These are phyloP conservation scores for Ganoderma boninense DNA, from an alignment of 1,284 basidiomycete genomes.

Conservation along the genomic window DNA sequence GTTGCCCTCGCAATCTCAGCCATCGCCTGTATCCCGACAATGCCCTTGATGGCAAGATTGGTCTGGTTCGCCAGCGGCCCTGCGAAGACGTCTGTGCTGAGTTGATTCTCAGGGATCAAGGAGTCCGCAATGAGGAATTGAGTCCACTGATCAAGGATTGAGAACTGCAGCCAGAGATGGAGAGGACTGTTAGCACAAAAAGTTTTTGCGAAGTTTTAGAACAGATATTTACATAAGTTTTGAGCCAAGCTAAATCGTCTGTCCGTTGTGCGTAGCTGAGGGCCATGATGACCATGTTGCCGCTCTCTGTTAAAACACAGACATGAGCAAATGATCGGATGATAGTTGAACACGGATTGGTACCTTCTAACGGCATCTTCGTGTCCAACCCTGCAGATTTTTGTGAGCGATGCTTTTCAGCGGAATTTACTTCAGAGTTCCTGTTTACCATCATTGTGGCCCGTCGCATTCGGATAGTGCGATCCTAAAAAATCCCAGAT, in stretches of 20 bases:
- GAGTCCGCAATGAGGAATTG: conserved; percentile 74
- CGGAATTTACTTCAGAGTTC: not conserved
- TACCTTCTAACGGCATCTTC: conserved; percentile 69
- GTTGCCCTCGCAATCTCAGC: conserved; percentile 60
- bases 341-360: not conserved
- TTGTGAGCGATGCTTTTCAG: conserved; percentile 5
- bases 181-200: not conserved
- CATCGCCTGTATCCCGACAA: conserved; percentile 78
- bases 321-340: too few species aligned
- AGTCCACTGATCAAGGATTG: conserved; percentile 76
- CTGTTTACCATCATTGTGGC: conserved; percentile 62
- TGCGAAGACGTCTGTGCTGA: conserved; percentile 80
- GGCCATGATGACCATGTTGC: conserved; percentile 81
- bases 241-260: conserved; percentile 60
- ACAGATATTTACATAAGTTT: conserved; percentile 54
- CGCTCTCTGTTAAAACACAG: conserved; percentile 56
- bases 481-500: conserved; percentile 41
- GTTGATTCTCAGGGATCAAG: conserved; percentile 65
- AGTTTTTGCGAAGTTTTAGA: not conserved
- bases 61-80: conserved; percentile 79
- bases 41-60: conserved; percentile 82
- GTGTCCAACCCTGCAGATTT: conserved; percentile 55
- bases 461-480: conserved; percentile 55
- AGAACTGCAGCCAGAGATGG: conserved; percentile 46
- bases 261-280: conserved; percentile 72